Conservation (phyloP, 208 protist genomes). For the Trypanosoma mega region DNA sequence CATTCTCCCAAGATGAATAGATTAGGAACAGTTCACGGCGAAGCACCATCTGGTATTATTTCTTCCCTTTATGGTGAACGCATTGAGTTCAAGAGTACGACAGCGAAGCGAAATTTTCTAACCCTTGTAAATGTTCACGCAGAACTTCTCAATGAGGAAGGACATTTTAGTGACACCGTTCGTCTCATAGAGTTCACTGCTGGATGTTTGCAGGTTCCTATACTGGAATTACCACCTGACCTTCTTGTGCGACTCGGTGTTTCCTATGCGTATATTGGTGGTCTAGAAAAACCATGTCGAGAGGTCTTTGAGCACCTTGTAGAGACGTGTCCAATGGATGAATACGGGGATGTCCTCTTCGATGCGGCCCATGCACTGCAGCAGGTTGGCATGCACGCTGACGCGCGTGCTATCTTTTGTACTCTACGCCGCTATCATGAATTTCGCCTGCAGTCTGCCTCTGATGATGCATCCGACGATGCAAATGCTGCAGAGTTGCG, state of each 20-base stretch:
- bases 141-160: conserved; percentile 84
- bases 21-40: not conserved
- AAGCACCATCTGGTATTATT: conserved; percentile 18
- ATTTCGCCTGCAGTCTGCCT: conserved; percentile 36
- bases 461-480: conserved; percentile 4
- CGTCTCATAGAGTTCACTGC: conserved; percentile 65
- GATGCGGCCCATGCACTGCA: conserved; percentile 74
- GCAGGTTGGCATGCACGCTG: conserved; percentile 67
- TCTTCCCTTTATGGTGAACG: conserved; percentile 48
- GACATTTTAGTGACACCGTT: conserved; percentile 75
- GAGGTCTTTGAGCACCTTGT: conserved; percentile 82
- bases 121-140: conserved; percentile 87
- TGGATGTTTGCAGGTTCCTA: conserved; percentile 52
- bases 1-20: too few relatives aligned
- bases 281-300: conserved; percentile 52
- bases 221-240: conserved; percentile 84
- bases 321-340: conserved; percentile 75
- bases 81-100: conserved; percentile 41
- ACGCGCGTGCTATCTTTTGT: conserved; percentile 58
- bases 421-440: conserved; percentile 69
- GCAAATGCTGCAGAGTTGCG: conserved; percentile 19
- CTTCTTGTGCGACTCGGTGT: conserved; percentile 78
- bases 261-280: conserved; percentile 77
- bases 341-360: conserved; percentile 81
- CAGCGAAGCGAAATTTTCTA: conserved; percentile 72